phyloP scores from a whole-genome alignment of 106 monocot species.

The Platanthera zijinensis region DNA sequence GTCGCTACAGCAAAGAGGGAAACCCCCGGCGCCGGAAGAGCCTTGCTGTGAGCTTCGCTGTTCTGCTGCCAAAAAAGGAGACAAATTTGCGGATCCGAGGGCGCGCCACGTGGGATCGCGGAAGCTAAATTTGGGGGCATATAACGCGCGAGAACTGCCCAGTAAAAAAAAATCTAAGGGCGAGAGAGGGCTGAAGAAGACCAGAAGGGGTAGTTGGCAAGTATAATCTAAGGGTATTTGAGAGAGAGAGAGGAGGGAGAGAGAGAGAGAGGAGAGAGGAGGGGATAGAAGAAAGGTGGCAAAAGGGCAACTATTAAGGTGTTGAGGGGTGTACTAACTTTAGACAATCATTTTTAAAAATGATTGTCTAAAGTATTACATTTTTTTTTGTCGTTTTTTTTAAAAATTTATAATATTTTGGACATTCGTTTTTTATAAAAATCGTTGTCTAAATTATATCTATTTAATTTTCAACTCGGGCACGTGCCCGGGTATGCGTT shows the following conservation, averaged over 20 bases:
- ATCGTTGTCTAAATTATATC: too few relatives aligned
- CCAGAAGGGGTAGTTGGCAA: background rate
- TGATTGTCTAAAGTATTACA: too few relatives aligned
- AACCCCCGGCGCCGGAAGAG: too few relatives aligned
- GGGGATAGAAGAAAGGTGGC: background rate
- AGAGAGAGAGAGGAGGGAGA: background rate
- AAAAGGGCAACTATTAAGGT: background rate
- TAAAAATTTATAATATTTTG: too few relatives aligned
- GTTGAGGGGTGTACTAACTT: too few relatives aligned
- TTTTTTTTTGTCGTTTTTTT: too few relatives aligned
- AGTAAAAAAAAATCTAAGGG: background rate
- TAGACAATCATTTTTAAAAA: too few relatives aligned
- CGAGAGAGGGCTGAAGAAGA: background rate
- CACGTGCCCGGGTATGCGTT: too few relatives aligned
- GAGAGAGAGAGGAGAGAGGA: background rate
- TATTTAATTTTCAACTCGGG: too few relatives aligned
- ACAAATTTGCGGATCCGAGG: background rate
- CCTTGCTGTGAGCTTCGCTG: background rate
- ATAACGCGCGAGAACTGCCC: background rate
- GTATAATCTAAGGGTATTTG: background rate
- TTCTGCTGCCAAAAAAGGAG: background rate
- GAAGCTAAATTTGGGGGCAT: background rate
- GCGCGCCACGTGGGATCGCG: background rate
- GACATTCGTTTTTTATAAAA: too few relatives aligned
- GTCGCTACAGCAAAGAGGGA: too few relatives aligned